phyloP scores from a whole-genome alignment of 2,329 filamentous ascomycete species.

The Penicillium sp. region DNA sequence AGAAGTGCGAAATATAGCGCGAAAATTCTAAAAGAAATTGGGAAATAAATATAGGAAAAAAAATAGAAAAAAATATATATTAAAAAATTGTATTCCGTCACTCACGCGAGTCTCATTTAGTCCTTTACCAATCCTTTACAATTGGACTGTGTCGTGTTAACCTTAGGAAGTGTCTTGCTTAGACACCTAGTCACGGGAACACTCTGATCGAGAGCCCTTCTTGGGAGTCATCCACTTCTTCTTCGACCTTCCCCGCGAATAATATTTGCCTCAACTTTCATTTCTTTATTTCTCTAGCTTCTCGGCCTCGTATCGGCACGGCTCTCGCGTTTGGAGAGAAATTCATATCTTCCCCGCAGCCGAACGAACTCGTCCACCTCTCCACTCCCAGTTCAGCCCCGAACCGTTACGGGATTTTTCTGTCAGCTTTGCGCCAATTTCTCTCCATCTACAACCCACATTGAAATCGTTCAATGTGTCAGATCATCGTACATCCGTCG shows the following conservation, averaged over 20 bases:
- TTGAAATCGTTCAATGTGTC: constrained; percentile 26
- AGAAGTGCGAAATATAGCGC: constrained; percentile 1
- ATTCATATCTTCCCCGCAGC: constrained; percentile 26
- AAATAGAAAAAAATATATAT: neutral
- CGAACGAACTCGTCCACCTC: constrained; percentile 20
- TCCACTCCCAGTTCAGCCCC: constrained; percentile 27
- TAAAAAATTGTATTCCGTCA: neutral
- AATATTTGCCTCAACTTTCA: neutral
- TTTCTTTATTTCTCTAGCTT: constrained; percentile 1
- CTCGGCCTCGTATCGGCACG: neutral
- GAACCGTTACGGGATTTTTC: constrained; percentile 28
- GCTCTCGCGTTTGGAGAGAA: neutral
- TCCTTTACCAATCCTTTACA: constrained; percentile 11
- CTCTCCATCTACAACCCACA: neutral
- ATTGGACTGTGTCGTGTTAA: constrained; percentile 21
- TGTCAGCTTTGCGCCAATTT: constrained; percentile 18
- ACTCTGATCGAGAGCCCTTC: constrained; percentile 15
- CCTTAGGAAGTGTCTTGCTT: constrained; percentile 9
- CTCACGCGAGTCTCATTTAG: constrained; percentile 5
- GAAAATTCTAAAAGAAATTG: neutral
- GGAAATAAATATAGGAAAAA: neutral
- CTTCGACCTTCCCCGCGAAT: constrained; percentile 7
- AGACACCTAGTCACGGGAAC: constrained; percentile 29
- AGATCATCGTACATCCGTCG: constrained; percentile 12
- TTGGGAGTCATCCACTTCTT: constrained; percentile 11